A percentile compares a stretch with the other conserved stretches of the same genome.
Conservation (phyloP, 2,329 filamentous ascomycete species). For the Parafenestella ontariensis region DNA sequence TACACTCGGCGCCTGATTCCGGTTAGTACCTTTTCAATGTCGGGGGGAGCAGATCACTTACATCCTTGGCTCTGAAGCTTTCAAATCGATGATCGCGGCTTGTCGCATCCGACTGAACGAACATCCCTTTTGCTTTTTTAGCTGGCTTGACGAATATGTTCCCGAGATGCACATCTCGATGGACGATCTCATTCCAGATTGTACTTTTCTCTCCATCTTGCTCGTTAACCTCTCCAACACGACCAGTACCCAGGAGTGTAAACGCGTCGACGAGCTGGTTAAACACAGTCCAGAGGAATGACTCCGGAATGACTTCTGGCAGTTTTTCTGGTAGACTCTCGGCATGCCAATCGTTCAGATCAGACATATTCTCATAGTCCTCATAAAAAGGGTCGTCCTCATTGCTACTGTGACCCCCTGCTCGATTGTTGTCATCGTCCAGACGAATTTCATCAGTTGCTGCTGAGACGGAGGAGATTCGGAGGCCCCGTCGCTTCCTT, state of each 20-base stretch:
- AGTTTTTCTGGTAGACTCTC: not conserved
- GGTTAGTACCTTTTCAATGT: no score
- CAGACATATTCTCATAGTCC: not conserved
- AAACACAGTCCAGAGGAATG: conserved; percentile 13
- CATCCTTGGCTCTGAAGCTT: not conserved
- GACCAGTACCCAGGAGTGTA: not conserved
- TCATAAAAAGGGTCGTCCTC: not conserved
- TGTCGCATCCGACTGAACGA: not conserved
- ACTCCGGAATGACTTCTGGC: conserved; percentile 2
- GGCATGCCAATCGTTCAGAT: not conserved
- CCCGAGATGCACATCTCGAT: conserved; percentile 1
- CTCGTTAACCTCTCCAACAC: not conserved
- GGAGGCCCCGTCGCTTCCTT: no score
- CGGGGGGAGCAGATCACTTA: no score
- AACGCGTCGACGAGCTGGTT: conserved; percentile 1
- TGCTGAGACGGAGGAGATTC: no score
- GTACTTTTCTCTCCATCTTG: not conserved
- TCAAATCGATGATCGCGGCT: not conserved
- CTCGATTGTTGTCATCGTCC: no score
- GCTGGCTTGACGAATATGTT: conserved; percentile 11
- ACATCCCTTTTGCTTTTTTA: no score
- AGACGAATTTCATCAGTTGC: no score
- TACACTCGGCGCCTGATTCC: not conserved
- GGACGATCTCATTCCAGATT: conserved; percentile 7
- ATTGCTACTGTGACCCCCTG: no score